Conservation (phyloP, 2,329 filamentous ascomycete species). For the Rutstroemia sp. region DNA sequence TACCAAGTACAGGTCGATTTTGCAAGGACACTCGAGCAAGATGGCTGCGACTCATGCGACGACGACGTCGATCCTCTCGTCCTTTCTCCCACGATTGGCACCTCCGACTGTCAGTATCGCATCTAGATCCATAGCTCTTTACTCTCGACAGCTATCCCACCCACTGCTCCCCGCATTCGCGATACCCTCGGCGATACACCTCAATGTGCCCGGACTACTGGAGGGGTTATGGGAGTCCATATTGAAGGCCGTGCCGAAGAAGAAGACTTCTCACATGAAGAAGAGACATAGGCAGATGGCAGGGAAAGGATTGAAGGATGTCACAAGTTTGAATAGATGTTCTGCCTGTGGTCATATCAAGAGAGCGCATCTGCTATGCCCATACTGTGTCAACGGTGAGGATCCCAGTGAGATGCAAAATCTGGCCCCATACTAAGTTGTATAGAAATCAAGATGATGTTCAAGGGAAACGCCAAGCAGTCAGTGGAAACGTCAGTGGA, state of each 20-base stretch:
- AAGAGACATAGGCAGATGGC: conserved; percentile 91
- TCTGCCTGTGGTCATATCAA: conserved; percentile 83
- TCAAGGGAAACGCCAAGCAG: conserved; percentile 11
- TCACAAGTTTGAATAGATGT: conserved; percentile 80
- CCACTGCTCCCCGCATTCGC: conserved; percentile 48
- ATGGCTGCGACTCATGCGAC: conserved; percentile 41
- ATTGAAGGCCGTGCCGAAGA: conserved; percentile 90
- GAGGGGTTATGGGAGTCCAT: conserved; percentile 89
- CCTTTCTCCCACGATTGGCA: conserved; percentile 50
- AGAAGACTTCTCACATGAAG: conserved; percentile 96
- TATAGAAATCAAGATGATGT: conserved; percentile 28
- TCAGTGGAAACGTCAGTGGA: not conserved
- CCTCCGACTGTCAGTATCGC: conserved; percentile 35
- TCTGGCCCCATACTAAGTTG: conserved; percentile 10
- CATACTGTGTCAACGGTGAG: conserved; percentile 78
- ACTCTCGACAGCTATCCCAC: conserved; percentile 38
- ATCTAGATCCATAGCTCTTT: conserved; percentile 38
- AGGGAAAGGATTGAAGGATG: conserved; percentile 88
- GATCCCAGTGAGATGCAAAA: conserved; percentile 11
- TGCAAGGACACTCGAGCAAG: conserved; percentile 13
- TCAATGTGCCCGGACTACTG: conserved; percentile 61
- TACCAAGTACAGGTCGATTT: not conserved
- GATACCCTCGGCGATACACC: conserved; percentile 50
- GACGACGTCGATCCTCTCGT: conserved; percentile 34
- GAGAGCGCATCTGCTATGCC: conserved; percentile 81